A percentile compares a stretch with the other conserved stretches of the same genome.
phyloP scores from a whole-genome alignment of 495 filamentous ascomycete genomes.

The Echria macrotheca region DNA sequence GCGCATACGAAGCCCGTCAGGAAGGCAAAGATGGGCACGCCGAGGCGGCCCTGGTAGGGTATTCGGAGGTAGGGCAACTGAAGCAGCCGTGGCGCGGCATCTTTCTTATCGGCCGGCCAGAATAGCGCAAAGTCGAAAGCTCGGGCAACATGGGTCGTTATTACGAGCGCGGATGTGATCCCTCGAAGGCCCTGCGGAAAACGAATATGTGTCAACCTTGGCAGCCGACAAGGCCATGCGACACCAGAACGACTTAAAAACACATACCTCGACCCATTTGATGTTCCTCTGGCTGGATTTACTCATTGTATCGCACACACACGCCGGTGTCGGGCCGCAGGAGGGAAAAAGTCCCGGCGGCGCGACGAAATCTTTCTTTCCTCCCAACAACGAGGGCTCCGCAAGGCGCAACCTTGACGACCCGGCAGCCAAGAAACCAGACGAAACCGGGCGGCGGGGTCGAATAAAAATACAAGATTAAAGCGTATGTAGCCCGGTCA shows the following conservation, averaged over 20 bases:
- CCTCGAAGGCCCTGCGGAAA: conserved; percentile 53
- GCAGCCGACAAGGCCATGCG: background rate
- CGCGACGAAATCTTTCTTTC: no score
- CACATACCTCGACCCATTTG: conserved; percentile 35
- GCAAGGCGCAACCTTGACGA: no score
- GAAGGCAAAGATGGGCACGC: conserved; percentile 62
- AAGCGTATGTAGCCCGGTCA: no score
- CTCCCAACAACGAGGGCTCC: no score
- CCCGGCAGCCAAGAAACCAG: no score
- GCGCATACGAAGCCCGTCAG: conserved; percentile 64
- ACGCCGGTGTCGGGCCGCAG: background rate
- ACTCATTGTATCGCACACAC: conserved; percentile 15
- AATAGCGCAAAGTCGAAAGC: conserved; percentile 55
- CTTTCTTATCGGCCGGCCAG: conserved; percentile 45
- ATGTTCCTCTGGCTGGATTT: conserved; percentile 27
- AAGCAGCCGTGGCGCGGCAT: conserved; percentile 43
- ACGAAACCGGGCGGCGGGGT: no score
- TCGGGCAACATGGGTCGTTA: conserved; percentile 57
- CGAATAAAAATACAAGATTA: background rate
- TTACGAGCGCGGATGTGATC: conserved; percentile 58
- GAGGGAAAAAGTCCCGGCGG: conserved; percentile 1
- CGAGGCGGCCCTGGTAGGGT: conserved; percentile 56
- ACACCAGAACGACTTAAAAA: background rate
- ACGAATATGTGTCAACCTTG: conserved; percentile 7
- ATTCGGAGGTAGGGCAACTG: conserved; percentile 59